phyloP scores from a whole-genome alignment of 176 grass and related monocot species.

The Oryza nivara region DNA sequence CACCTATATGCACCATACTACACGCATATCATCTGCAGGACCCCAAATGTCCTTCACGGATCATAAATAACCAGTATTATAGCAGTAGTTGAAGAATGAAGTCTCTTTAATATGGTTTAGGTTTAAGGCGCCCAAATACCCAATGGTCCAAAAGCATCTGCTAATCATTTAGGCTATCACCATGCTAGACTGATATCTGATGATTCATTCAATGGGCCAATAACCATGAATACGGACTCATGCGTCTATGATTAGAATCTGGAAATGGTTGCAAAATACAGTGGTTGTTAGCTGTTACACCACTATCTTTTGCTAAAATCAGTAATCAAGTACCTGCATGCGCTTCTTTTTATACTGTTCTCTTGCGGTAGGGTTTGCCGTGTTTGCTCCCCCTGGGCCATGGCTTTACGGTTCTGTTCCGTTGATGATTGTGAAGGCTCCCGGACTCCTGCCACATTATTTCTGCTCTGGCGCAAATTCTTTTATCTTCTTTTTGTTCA shows the following conservation, averaged over 20 bases:
- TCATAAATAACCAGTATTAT: not conserved
- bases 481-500: not conserved
- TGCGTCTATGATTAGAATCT: slow-evolving; percentile 27
- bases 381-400: not conserved
- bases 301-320: not conserved
- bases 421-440: not conserved
- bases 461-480: not conserved
- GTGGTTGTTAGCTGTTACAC: not conserved
- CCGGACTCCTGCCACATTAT: not conserved
- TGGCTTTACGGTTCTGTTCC: not conserved
- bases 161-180: not conserved
- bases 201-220: slow-evolving; percentile 44
- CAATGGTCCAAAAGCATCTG: not conserved
- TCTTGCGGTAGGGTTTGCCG: not conserved
- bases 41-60: not conserved
- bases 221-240: not conserved
- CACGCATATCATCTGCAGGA: not conserved
- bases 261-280: not conserved
- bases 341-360: not conserved
- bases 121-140: not conserved
- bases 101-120: not conserved
- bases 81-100: not conserved
- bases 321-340: not conserved
- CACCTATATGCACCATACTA: not conserved
- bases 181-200: not conserved